phyloP scores from a whole-genome alignment of 2,329 filamentous ascomycete genomes.

The Epichloe coenophiala region DNA sequence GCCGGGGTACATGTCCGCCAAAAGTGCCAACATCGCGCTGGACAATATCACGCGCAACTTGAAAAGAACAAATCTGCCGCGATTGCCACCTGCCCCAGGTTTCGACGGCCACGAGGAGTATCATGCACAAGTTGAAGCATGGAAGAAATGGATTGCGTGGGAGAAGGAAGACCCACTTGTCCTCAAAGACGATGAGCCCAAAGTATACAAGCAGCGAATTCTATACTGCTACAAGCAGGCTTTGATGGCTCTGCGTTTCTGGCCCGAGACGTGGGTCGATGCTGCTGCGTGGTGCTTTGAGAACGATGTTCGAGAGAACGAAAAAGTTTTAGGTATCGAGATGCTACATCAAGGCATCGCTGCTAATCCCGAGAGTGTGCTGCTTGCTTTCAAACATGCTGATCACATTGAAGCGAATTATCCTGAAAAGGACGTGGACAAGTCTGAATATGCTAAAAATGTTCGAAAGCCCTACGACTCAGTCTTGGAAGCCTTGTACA shows the following conservation, averaged over 20 bases:
- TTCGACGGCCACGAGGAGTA: conserved; percentile 83
- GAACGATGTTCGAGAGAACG: conserved; percentile 53
- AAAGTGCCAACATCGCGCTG: conserved; percentile 79
- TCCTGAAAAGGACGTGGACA: conserved; percentile 62
- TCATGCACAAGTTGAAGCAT: conserved; percentile 68
- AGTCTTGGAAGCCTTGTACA: conserved; percentile 78
- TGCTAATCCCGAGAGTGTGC: conserved; percentile 85
- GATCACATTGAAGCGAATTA: conserved; percentile 75
- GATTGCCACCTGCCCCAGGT: conserved; percentile 68
- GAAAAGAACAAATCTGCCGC: conserved; percentile 63
- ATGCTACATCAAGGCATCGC: conserved; percentile 72
- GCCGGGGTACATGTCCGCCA: conserved; percentile 88
- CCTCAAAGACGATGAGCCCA: conserved; percentile 66
- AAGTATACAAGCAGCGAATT: conserved; percentile 63
- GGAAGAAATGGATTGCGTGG: conserved; percentile 92
- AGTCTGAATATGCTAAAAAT: conserved; percentile 62
- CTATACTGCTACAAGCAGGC: conserved; percentile 90
- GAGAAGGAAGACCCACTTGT: conserved; percentile 88
- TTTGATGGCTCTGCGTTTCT: conserved; percentile 83
- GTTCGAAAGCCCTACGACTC: conserved; percentile 75
- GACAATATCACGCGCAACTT: conserved; percentile 75
- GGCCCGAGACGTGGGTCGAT: conserved; percentile 92
- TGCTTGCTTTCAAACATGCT: conserved; percentile 79
- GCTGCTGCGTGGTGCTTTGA: conserved; percentile 86
- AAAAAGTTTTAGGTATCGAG: conserved; percentile 49